Evolutionary conservation across 495 filamentous ascomycete genomes (phyloP).

Genomic region (Bacidia rubella): DNA sequence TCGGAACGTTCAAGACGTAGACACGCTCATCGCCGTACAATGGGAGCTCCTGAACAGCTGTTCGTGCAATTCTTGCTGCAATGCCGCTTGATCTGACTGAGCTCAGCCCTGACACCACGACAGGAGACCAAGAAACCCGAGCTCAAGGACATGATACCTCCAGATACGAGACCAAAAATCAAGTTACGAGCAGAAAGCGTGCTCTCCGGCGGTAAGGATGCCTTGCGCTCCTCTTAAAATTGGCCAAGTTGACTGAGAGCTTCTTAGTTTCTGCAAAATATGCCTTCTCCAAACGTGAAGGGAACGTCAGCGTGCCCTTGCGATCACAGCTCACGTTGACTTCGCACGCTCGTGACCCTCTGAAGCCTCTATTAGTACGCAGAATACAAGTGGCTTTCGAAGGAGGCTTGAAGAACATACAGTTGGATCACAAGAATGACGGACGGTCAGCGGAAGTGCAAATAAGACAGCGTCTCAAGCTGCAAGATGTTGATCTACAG

Average conservation of each 20-base stretch:
- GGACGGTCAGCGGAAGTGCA: slow-evolving; percentile 12
- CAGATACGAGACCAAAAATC: slow-evolving; percentile 46
- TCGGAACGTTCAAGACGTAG: slow-evolving; percentile 42
- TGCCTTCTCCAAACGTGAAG: slow-evolving; percentile 58
- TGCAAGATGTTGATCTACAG: not conserved
- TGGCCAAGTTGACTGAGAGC: not conserved
- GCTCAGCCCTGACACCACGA: slow-evolving; percentile 44
- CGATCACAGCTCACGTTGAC: slow-evolving; percentile 57
- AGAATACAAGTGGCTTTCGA: slow-evolving; percentile 53
- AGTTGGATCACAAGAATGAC: slow-evolving; percentile 28
- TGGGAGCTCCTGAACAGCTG: slow-evolving; percentile 67
- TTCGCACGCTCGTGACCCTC: slow-evolving; percentile 51
- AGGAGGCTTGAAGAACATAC: slow-evolving; percentile 50
- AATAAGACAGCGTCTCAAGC: not conserved
- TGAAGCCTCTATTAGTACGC: slow-evolving; percentile 50
- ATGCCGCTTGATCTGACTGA: slow-evolving; percentile 6
- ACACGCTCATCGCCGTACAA: slow-evolving; percentile 58
- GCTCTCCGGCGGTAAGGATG: slow-evolving; percentile 48
- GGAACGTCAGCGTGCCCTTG: slow-evolving; percentile 70
- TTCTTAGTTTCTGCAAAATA: slow-evolving; percentile 52
- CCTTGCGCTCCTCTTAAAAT: not conserved
- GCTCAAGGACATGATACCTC: slow-evolving; percentile 39
- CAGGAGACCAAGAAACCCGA: slow-evolving; percentile 58
- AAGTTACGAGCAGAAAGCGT: slow-evolving; percentile 53
- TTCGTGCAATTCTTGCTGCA: slow-evolving; percentile 28